Evolutionary conservation across 345 rosid genomes (phyloP).

Genomic region (Eucalyptus rudis): DNA sequence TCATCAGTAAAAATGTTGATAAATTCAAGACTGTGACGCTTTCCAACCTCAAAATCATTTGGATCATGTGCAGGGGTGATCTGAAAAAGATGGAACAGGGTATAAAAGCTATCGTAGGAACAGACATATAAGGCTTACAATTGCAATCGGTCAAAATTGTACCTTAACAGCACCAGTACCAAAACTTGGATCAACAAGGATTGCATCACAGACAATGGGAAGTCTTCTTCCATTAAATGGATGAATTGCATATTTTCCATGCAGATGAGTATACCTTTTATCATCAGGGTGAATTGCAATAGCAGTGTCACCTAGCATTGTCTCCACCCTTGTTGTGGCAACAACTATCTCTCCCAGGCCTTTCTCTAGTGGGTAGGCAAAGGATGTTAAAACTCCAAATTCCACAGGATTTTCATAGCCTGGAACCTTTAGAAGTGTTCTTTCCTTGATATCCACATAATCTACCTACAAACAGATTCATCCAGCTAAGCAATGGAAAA

Average conservation of each 20-base stretch:
- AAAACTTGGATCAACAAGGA: conserved; percentile 77
- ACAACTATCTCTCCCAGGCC: conserved; percentile 82
- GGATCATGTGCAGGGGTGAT: conserved; percentile 98
- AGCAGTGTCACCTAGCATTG: conserved; percentile 97
- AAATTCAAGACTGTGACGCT: conserved; percentile 70
- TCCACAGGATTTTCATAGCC: conserved; percentile 80
- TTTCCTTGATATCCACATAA: conserved; percentile 61
- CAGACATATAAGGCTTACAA: background rate
- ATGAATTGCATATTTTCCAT: conserved; percentile 75
- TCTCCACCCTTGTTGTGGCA: conserved; percentile 96
- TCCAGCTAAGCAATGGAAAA: background rate
- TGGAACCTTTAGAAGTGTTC: conserved; percentile 53
- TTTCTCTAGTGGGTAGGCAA: conserved; percentile 83
- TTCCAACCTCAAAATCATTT: conserved; percentile 91
- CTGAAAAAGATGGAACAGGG: conserved; percentile 17
- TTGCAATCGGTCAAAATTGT: background rate
- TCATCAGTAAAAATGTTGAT: conserved; percentile 88
- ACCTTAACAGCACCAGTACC: conserved; percentile 99
- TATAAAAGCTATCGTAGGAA: background rate
- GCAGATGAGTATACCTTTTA: conserved; percentile 71
- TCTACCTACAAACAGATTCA: conserved; percentile 53
- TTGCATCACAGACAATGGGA: conserved; percentile 65
- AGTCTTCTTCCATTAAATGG: conserved; percentile 89
- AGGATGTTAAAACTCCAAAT: conserved; percentile 84
- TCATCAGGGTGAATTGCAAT: conserved; percentile 93